Evolutionary conservation across 164 flowering plant species (phyloP).

Genomic region (Magnolia officinalis): DNA sequence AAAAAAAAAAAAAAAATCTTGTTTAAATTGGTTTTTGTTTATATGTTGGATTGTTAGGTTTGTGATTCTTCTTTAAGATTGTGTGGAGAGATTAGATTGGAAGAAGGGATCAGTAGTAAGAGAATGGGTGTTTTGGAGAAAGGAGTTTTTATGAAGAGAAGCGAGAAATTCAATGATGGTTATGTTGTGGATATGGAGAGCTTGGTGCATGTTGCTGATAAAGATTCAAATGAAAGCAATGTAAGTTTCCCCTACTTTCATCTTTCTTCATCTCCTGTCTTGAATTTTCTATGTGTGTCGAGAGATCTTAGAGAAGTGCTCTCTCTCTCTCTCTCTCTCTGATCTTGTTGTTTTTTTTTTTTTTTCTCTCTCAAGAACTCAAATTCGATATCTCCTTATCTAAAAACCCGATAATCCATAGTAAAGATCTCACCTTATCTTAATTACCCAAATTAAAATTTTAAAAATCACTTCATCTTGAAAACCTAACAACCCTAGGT

Average conservation of each 20-base stretch:
- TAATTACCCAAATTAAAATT: too few species aligned
- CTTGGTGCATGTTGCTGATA: neutral
- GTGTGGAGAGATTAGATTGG: neutral
- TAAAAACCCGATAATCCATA: neutral
- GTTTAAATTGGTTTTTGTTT: neutral
- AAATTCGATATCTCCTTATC: neutral
- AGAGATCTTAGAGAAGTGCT: too few species aligned
- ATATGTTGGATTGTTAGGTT: neutral
- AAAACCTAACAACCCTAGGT: neutral
- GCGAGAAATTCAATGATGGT: neutral
- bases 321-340: neutral
- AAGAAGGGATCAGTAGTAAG: neutral
- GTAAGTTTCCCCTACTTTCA: neutral
- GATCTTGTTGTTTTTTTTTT: neutral
- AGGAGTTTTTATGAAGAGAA: neutral
- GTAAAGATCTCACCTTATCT: neutral
- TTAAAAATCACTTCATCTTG: too few species aligned
- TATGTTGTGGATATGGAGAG: slow-evolving; percentile 8
- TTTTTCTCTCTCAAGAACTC: neutral
- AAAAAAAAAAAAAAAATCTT: too few species aligned
- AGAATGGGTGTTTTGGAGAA: slow-evolving; percentile 1
- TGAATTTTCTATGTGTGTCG: neutral
- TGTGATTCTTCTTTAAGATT: neutral
- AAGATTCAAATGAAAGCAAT: neutral
- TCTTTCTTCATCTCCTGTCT: neutral